Conservation (phyloP, 768 basidiomycete genomes). For the Mycena vitilis region DNA sequence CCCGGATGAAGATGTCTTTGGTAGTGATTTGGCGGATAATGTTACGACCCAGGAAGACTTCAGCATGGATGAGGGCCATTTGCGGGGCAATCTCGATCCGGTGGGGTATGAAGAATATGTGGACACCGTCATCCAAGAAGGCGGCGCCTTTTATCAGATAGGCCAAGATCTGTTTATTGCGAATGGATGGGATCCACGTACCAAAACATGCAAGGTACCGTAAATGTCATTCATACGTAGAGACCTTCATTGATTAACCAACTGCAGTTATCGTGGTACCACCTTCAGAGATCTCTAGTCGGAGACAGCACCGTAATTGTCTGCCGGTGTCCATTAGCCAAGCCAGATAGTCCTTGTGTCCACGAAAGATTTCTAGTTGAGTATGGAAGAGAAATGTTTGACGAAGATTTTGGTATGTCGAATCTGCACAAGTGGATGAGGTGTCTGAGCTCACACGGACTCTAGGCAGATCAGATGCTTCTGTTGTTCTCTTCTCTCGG, state of each 20-base stretch:
- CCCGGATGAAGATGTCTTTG: background rate
- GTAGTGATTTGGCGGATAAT: background rate
- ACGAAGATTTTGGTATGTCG: background rate
- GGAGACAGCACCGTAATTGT: conserved; percentile 2
- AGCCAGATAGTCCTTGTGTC: conserved; percentile 2
- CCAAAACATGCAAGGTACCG: conserved; percentile 9
- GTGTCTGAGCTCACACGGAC: too few relatives aligned
- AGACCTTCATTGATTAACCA: background rate
- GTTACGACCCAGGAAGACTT: too few relatives aligned
- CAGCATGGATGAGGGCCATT: background rate
- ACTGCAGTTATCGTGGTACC: conserved; percentile 15
- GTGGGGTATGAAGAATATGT: conserved; percentile 10
- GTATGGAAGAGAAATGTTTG: conserved; percentile 15
- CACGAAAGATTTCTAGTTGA: conserved; percentile 21
- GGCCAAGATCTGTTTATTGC: conserved; percentile 23
- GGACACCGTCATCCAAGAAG: conserved; percentile 4
- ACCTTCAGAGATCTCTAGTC: conserved; percentile 17
- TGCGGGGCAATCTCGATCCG: too few relatives aligned
- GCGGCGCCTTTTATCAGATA: conserved; percentile 28
- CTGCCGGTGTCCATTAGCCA: conserved; percentile 14
- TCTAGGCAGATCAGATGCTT: too few relatives aligned
- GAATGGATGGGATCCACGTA: conserved; percentile 33
- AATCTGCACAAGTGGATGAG: too few relatives aligned
- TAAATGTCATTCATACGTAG: background rate
- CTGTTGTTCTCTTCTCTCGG: background rate